These are phyloP conservation scores for Agrostemma githago DNA, from an alignment of 148 eudicot species.

Conservation along the genomic window DNA sequence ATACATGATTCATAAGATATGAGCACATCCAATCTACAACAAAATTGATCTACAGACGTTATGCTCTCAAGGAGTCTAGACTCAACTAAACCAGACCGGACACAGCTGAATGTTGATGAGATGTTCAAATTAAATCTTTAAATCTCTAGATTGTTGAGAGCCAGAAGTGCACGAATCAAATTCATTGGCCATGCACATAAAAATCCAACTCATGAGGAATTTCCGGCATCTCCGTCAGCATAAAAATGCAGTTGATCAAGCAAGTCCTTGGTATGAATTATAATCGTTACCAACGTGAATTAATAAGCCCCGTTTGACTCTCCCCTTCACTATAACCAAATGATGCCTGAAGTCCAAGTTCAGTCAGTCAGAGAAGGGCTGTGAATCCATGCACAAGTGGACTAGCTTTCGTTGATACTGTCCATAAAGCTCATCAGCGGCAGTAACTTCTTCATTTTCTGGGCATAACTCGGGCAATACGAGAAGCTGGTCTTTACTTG, in stretches of 20 bases:
- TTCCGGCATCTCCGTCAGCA: background rate
- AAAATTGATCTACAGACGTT: background rate
- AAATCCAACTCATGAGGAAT: background rate
- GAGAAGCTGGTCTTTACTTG: constrained; percentile 34
- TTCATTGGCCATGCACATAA: background rate
- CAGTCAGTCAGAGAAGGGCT: constrained; percentile 64
- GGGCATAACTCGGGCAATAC: constrained; percentile 56
- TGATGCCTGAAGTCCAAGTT: constrained; percentile 9
- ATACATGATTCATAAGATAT: background rate
- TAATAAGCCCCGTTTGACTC: background rate
- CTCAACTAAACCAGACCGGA: background rate
- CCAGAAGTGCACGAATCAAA: background rate
- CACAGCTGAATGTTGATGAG: background rate
- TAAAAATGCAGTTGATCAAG: background rate
- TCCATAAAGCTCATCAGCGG: constrained; percentile 77
- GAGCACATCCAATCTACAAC: background rate
- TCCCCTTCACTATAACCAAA: background rate
- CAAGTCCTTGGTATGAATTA: background rate
- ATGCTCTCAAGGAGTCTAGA: no score
- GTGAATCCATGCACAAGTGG: constrained; percentile 91
- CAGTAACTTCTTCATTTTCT: constrained; percentile 69
- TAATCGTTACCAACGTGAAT: background rate
- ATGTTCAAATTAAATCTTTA: background rate
- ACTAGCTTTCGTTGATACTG: constrained; percentile 89
- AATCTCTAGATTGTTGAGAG: background rate